Percentiles rank a stretch among this genome's conserved stretches.
These are phyloP conservation scores for Yamadazyma sp. DNA, from an alignment of 805 yeast genomes.

Conservation along the genomic window DNA sequence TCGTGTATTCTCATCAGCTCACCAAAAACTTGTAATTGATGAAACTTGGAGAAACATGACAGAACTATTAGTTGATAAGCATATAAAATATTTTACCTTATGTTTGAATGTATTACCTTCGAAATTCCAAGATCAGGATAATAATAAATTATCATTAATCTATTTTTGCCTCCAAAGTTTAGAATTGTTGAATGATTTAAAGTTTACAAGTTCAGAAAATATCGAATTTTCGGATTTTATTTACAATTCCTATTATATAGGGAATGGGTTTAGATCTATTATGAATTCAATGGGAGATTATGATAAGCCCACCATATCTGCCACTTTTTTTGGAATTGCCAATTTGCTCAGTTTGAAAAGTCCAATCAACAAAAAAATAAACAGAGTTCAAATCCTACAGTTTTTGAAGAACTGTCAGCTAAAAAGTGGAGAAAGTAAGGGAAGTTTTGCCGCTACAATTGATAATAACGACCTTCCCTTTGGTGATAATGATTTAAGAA, in stretches of 20 bases:
- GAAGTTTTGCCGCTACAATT: slow-evolving; percentile 35
- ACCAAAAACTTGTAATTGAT: neutral
- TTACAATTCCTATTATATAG: slow-evolving; percentile 42
- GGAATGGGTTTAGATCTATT: slow-evolving; percentile 53
- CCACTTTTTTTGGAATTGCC: slow-evolving; percentile 74
- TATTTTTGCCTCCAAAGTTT: slow-evolving; percentile 69
- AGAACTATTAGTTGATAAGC: slow-evolving; percentile 23
- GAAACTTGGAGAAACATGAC: slow-evolving; percentile 2
- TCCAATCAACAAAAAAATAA: slow-evolving; percentile 28
- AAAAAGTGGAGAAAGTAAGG: slow-evolving; percentile 23
- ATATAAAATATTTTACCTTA: slow-evolving; percentile 46
- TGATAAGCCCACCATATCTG: slow-evolving; percentile 65
- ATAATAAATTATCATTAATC: slow-evolving; percentile 65
- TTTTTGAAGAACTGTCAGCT: slow-evolving; percentile 62
- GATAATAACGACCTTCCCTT: slow-evolving; percentile 24
- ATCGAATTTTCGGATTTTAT: slow-evolving; percentile 40
- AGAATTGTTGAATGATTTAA: slow-evolving; percentile 32
- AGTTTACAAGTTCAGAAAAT: slow-evolving; percentile 9
- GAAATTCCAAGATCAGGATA: slow-evolving; percentile 58
- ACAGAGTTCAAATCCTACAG: slow-evolving; percentile 48
- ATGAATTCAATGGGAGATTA: slow-evolving; percentile 38
- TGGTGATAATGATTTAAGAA: slow-evolving; percentile 73
- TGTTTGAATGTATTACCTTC: slow-evolving; percentile 55
- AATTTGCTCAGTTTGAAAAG: slow-evolving; percentile 51
- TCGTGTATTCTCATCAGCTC: too few species aligned